These are phyloP conservation scores for Microcyclospora tardicrescens DNA, from an alignment of 2,329 filamentous ascomycete genomes.

Conservation along the genomic window DNA sequence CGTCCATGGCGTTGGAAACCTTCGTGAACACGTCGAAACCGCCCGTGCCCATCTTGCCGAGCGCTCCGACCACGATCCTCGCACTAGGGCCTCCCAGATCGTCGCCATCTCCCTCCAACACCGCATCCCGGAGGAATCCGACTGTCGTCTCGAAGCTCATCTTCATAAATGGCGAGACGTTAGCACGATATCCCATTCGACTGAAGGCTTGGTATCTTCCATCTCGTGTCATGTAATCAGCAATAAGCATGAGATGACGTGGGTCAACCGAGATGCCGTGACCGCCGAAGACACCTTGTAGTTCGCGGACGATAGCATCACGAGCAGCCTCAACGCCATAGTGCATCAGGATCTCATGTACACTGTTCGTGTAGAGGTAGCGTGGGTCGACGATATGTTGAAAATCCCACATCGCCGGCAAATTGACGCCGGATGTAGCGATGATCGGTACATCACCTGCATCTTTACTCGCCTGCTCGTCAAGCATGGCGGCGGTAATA, in stretches of 20 bases:
- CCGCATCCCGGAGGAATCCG: slow-evolving; percentile 82
- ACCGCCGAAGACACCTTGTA: slow-evolving; percentile 70
- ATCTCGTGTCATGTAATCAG: slow-evolving; percentile 92
- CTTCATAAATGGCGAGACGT: slow-evolving; percentile 87
- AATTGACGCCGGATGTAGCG: slow-evolving; percentile 73
- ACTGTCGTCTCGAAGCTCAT: slow-evolving; percentile 99
- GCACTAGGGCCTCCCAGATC: slow-evolving; percentile 74
- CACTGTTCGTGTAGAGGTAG: slow-evolving; percentile 81
- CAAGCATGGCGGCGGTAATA: slow-evolving; percentile 58
- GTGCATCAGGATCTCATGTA: slow-evolving; percentile 65
- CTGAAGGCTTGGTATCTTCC: slow-evolving; percentile 87
- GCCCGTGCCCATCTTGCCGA: slow-evolving; percentile 77
- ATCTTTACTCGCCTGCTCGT: slow-evolving; percentile 42
- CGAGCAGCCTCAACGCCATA: slow-evolving; percentile 94
- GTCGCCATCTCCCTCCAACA: slow-evolving; percentile 82
- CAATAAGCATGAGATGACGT: slow-evolving; percentile 87
- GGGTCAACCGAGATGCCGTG: slow-evolving; percentile 90
- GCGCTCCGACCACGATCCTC: slow-evolving; percentile 72
- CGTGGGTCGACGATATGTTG: slow-evolving; percentile 76
- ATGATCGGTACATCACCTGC: slow-evolving; percentile 38
- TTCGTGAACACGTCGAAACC: slow-evolving; percentile 60
- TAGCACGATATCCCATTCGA: slow-evolving; percentile 72
- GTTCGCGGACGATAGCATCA: slow-evolving; percentile 72
- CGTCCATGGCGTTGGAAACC: too few species aligned
- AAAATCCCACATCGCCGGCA: slow-evolving; percentile 81